Percentiles rank a stretch among this genome's conserved stretches.
Evolutionary conservation across 805 yeast species (phyloP).

Genomic region (Spathaspora girioi): DNA sequence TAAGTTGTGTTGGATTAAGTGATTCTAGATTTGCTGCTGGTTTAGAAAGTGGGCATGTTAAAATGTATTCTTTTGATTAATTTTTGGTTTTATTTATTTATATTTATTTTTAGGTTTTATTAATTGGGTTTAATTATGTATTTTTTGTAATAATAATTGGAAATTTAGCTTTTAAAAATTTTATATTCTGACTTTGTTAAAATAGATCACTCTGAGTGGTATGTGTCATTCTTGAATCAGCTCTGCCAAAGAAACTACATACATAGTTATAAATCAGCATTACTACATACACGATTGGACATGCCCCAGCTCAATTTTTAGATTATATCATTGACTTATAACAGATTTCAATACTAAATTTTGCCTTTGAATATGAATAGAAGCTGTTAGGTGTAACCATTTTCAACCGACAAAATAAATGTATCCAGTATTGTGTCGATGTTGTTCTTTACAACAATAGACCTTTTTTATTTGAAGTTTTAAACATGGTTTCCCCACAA

Average conservation of each 20-base stretch:
- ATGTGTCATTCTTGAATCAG: too few species aligned
- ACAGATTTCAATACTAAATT: too few species aligned
- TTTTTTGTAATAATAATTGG: neutral
- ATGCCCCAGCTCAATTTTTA: too few species aligned
- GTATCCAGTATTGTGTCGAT: neutral
- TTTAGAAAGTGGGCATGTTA: conserved; percentile 82
- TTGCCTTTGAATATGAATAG: neutral
- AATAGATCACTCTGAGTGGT: too few species aligned
- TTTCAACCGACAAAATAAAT: neutral
- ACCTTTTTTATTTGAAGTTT: neutral
- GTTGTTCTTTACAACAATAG: neutral
- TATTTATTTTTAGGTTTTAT: neutral
- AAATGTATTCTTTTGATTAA: conserved; percentile 73
- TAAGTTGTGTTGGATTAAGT: conserved; percentile 76
- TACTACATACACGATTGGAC: too few species aligned
- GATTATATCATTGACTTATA: too few species aligned
- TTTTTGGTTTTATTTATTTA: neutral
- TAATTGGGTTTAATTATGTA: neutral
- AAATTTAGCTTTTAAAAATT: too few species aligned
- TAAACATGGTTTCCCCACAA: neutral
- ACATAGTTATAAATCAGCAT: too few species aligned
- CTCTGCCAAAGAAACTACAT: too few species aligned
- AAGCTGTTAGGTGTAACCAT: neutral
- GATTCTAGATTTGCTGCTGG: conserved; percentile 91
- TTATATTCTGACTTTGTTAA: too few species aligned